phyloP scores from a whole-genome alignment of 306 rosid species.

The Spatholobus suberectus region DNA sequence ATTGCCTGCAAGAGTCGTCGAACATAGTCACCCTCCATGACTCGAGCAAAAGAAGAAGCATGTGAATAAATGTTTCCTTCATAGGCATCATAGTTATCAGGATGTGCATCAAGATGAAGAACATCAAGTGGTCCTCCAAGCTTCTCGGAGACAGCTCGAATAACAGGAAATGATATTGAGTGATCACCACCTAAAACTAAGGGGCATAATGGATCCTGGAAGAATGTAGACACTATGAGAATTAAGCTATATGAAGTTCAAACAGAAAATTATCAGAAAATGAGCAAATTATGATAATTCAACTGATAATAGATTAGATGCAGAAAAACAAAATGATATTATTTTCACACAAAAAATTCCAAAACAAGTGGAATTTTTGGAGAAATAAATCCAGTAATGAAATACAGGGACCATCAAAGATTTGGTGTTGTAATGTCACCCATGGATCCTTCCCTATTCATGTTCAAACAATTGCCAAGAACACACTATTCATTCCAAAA shows the following conservation, averaged over 20 bases:
- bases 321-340: neutral
- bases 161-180: conserved; percentile 91
- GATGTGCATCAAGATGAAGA: conserved; percentile 99
- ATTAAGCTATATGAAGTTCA: conserved; percentile 1
- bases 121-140: conserved; percentile 92
- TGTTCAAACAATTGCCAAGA: conserved; percentile 31
- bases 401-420: conserved; percentile 3
- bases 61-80: conserved; percentile 94
- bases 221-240: conserved; percentile 25
- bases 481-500: neutral
- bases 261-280: conserved; percentile 3
- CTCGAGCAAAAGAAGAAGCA: conserved; percentile 97
- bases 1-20: conserved; percentile 91
- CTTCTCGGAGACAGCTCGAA: conserved; percentile 92
- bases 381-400: conserved; percentile 6
- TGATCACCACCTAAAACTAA: conserved; percentile 97
- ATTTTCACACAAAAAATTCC: neutral
- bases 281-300: neutral
- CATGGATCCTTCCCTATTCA: neutral
- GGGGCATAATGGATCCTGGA: conserved; percentile 85
- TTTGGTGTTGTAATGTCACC: neutral
- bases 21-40: conserved; percentile 96
- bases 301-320: neutral
- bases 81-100: conserved; percentile 79
- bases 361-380: neutral